Base-by-base conservation (phyloP, 352 stramenopile genomes). In the Pythium plurisporium region DNA sequence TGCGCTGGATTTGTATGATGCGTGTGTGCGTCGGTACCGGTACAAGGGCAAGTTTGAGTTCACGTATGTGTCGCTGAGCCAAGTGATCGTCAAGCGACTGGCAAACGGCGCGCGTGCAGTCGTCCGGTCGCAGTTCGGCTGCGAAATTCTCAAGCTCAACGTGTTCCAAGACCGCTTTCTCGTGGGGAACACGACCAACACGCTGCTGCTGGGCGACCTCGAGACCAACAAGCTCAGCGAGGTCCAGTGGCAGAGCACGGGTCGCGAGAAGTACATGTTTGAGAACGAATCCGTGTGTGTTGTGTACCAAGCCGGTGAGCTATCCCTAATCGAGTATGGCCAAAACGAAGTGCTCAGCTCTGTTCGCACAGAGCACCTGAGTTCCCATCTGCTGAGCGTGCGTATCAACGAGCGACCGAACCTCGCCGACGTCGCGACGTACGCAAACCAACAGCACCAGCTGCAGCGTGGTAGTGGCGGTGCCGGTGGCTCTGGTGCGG, bases 31-130 rank as follows among this genome's bases (percentile, higher is more conserved):
- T 2, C 86, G 94, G 29, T 96, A 89, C 53, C 76, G 82, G 4
- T 98, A 98, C 76, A 97, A 97, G 61, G 88, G 89, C 49, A 94
- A 91, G 47, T 98, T 98, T 53, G 94, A 98, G 75, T 96, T 98
- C 62, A 98, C 91, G 41, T 98, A 98, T 57, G 89, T 98, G 42
- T 96, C 82, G 20, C 66, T 95, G 36, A 96, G 80, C 48, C 91
- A 98, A 70, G 89, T 98, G 43, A 97, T 98, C 58, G 90, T 98
- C 22, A 97, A 96, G 73, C 77, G 82, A 2, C 77, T 98, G 11
- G 76, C 81, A 12, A 97, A 75, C 22, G 90, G 89, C 19, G 79
- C 72, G 12, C 73, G 87, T 30, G 89, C 97, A 19, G 86, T 97
- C 23, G 76, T 98, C 23, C 86, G 87, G 2, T 96, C 82, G 6